These are phyloP conservation scores for Xylaria cubensis DNA, from an alignment of 495 filamentous ascomycete species.

Conservation along the genomic window DNA sequence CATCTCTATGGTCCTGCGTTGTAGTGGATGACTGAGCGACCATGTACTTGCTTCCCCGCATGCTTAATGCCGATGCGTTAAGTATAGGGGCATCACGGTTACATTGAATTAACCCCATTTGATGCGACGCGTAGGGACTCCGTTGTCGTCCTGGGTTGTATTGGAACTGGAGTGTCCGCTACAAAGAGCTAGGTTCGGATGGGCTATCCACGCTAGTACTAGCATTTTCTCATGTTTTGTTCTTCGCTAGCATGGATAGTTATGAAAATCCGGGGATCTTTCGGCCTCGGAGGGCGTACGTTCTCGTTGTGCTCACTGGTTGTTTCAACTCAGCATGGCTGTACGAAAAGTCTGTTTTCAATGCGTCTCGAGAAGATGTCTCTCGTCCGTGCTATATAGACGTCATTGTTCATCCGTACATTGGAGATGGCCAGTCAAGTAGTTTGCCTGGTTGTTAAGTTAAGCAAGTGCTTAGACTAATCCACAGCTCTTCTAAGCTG, in stretches of 20 bases:
- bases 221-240: conserved; percentile 7
- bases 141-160: background rate
- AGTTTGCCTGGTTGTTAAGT: background rate
- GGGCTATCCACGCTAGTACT: background rate
- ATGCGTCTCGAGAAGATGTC: conserved; percentile 13
- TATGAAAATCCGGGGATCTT: background rate
- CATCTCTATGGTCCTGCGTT: background rate
- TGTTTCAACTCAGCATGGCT: background rate
- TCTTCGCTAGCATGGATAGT: background rate
- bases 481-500: background rate
- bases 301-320: background rate
- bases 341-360: background rate
- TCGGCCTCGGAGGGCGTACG: background rate
- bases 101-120: background rate
- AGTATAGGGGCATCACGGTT: conserved; percentile 4
- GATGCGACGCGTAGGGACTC: conserved; percentile 10
- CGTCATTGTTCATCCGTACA: conserved; percentile 3
- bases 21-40: background rate
- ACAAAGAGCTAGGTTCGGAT: conserved; percentile 7
- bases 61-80: background rate
- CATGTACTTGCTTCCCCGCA: conserved; percentile 6
- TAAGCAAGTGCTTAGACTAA: conserved; percentile 5
- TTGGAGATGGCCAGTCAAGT: background rate
- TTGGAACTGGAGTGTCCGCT: background rate
- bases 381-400: conserved; percentile 16